Conservation (phyloP, 805 yeast species). For the Trichomonascus vanleenenianus region DNA sequence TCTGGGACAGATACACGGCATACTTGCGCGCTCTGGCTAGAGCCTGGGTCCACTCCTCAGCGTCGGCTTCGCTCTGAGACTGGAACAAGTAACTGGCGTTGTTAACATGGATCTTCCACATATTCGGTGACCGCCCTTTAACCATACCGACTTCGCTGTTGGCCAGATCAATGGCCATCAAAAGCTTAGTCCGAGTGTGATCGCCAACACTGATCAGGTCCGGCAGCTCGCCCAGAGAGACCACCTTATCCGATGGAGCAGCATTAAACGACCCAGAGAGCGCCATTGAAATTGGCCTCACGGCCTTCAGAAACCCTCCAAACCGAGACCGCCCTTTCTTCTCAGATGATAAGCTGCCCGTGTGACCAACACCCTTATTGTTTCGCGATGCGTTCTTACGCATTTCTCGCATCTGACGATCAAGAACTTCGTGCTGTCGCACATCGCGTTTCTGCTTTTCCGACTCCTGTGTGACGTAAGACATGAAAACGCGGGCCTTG, state of each 20-base stretch:
- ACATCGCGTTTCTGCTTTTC: constrained; percentile 47
- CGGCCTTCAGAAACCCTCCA: constrained; percentile 33
- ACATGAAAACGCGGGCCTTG: constrained; percentile 37
- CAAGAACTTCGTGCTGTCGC: constrained; percentile 35
- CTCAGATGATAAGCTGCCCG: constrained; percentile 4
- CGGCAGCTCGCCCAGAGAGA: constrained; percentile 53
- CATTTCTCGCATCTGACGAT: constrained; percentile 15
- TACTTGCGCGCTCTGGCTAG: constrained; percentile 21
- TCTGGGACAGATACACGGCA: constrained; percentile 12
- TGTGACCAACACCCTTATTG: too few species aligned
- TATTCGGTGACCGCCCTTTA: constrained; percentile 6
- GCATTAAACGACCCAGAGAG: constrained; percentile 17
- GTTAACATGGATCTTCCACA: constrained; percentile 38
- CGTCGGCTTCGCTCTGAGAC: constrained; percentile 51
- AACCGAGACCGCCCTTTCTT: constrained; percentile 25
- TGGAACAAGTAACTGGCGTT: constrained; percentile 60
- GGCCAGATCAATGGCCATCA: constrained; percentile 38
- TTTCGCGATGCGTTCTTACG: constrained; percentile 6
- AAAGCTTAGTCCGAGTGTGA: constrained; percentile 42
- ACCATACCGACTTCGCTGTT: constrained; percentile 32
- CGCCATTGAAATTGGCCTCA: constrained; percentile 34
- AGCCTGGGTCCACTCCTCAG: constrained; percentile 62
- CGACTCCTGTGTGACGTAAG: constrained; percentile 41
- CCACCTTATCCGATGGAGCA: constrained; percentile 35
- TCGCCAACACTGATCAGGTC: constrained; percentile 33